These are phyloP conservation scores for Daldinia loculata DNA, from an alignment of 495 filamentous ascomycete species.

Conservation along the genomic window DNA sequence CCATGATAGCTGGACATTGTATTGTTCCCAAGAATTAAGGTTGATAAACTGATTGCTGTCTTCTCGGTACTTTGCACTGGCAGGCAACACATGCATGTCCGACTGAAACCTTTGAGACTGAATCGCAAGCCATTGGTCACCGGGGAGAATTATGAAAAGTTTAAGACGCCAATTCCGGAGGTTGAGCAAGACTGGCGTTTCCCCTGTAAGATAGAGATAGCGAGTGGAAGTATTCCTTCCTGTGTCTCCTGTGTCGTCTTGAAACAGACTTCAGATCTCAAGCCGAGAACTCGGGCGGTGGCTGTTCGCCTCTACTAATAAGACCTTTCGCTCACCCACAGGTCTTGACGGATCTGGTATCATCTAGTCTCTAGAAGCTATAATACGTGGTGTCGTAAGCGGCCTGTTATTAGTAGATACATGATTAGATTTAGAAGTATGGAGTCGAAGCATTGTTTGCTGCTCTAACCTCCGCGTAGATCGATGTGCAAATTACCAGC, in stretches of 20 bases:
- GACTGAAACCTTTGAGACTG: background rate
- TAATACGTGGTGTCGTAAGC: conserved; percentile 36
- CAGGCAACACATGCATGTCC: conserved; percentile 14
- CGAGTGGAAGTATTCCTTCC: background rate
- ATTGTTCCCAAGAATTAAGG: conserved; percentile 3
- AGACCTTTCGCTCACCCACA: conserved; percentile 18
- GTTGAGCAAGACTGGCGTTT: background rate
- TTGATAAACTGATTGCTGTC: conserved; percentile 8
- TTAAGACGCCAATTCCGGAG: background rate
- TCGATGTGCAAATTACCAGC: conserved; percentile 26
- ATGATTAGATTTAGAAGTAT: conserved; percentile 28
- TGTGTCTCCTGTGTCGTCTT: conserved; percentile 13
- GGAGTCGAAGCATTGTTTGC: conserved; percentile 29
- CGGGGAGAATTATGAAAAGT: conserved; percentile 1
- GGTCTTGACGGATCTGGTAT: conserved; percentile 14
- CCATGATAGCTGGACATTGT: conserved; percentile 6
- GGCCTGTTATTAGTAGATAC: conserved; percentile 32
- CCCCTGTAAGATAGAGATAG: conserved; percentile 4
- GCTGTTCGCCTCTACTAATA: conserved; percentile 37
- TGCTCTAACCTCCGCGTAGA: conserved; percentile 17
- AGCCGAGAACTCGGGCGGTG: conserved; percentile 14
- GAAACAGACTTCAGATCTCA: conserved; percentile 7
- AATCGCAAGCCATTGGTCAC: conserved; percentile 13
- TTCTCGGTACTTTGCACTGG: background rate
- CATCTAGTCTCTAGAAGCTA: conserved; percentile 12